A percentile compares a stretch with the other conserved stretches of the same genome.
Evolutionary conservation across 306 rosid genomes (phyloP).

Genomic region (Trifolium dubium): DNA sequence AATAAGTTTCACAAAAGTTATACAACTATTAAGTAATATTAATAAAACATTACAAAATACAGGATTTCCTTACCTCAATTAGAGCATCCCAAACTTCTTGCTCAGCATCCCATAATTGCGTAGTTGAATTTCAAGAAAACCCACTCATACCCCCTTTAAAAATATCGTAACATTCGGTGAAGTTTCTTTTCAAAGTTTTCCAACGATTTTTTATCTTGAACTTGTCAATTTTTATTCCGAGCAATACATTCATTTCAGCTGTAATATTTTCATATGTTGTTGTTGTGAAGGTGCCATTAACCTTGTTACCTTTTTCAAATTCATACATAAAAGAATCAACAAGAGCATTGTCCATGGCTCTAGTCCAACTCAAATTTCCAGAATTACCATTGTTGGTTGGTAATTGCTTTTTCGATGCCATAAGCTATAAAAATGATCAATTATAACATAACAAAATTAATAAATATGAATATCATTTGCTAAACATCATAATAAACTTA

Average conservation of each 20-base stretch:
- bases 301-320: neutral
- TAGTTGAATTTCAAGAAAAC: neutral
- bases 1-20: no score
- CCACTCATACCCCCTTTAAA: neutral
- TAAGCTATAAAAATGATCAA: neutral
- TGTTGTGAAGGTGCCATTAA: neutral
- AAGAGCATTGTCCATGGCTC: neutral
- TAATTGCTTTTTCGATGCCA: neutral
- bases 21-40: no score
- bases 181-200: neutral
- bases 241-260: no score
- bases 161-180: neutral
- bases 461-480: neutral
- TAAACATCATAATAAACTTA: neutral
- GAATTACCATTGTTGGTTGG: neutral
- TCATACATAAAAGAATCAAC: neutral
- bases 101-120: neutral
- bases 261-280: neutral
- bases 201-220: neutral
- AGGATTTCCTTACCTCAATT: neutral
- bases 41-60: neutral
- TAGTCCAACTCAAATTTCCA: neutral
- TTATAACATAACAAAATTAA: neutral
- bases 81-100: neutral
- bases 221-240: neutral